Percentiles rank a stretch among this genome's conserved stretches.
These are phyloP conservation scores for Microbotryum violaceum DNA, from an alignment of 1,284 basidiomycete species.

Conservation along the genomic window DNA sequence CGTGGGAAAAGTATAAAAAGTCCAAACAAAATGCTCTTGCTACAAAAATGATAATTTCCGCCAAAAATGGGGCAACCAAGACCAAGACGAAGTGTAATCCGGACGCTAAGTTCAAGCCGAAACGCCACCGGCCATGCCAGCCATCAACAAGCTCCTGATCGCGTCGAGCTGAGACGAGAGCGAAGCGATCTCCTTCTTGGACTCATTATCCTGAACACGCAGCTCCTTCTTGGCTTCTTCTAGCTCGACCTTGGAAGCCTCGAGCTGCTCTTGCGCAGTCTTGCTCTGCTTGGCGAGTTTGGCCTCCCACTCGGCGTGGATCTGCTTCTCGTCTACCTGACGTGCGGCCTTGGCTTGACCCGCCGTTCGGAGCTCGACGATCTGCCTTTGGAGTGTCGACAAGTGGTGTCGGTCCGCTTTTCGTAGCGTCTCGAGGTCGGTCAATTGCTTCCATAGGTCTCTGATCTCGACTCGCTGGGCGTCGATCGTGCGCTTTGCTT, in stretches of 20 bases:
- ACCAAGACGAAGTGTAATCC: background rate
- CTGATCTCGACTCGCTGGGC: slow-evolving; percentile 20
- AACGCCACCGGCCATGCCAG: background rate
- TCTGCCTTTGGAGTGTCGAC: too few species aligned
- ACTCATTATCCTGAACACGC: too few species aligned
- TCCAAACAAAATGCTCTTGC: too few species aligned
- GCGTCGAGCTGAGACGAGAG: slow-evolving; percentile 3
- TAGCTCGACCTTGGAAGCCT: slow-evolving; percentile 14
- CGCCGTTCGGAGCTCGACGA: too few species aligned
- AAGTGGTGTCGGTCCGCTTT: slow-evolving; percentile 12
- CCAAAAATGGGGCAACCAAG: too few species aligned
- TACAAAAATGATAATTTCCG: too few species aligned
- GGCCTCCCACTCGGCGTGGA: background rate
- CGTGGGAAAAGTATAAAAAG: too few species aligned
- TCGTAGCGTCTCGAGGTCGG: slow-evolving; percentile 18
- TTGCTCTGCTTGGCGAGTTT: background rate
- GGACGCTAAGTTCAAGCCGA: background rate
- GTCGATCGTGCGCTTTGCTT: slow-evolving; percentile 7
- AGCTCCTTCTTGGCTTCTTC: slow-evolving; percentile 8
- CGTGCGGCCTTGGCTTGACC: too few species aligned
- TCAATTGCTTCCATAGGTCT: slow-evolving; percentile 16
- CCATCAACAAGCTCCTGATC: background rate
- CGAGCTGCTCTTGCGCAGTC: slow-evolving; percentile 6
- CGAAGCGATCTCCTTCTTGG: background rate
- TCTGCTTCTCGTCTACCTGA: background rate